Evolutionary conservation across 805 yeast species (phyloP).

Genomic region (Lipomyces chichibuensis): DNA sequence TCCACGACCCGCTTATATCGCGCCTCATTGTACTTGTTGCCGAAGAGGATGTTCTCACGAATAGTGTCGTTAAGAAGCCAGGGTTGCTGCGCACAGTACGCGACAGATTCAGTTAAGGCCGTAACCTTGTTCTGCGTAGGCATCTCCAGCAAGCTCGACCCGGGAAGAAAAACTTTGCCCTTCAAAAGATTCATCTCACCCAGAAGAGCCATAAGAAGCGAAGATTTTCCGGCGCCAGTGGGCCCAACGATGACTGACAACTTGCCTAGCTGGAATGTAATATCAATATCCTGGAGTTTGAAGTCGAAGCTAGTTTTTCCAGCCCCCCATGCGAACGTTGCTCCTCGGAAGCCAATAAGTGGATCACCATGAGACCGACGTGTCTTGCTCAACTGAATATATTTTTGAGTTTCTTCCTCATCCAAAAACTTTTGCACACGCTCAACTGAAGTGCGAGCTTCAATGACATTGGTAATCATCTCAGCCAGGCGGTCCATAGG

Average conservation of each 20-base stretch:
- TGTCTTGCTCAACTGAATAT: slow-evolving; percentile 66
- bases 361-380: slow-evolving; percentile 60
- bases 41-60: slow-evolving; percentile 78
- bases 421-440: slow-evolving; percentile 80
- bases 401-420: slow-evolving; percentile 80
- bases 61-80: slow-evolving; percentile 94
- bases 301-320: slow-evolving; percentile 57
- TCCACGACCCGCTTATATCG: slow-evolving; percentile 79
- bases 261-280: slow-evolving; percentile 74
- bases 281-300: slow-evolving; percentile 71
- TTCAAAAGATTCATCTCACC: slow-evolving; percentile 84
- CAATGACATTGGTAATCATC: slow-evolving; percentile 83
- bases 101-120: slow-evolving; percentile 33
- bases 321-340: slow-evolving; percentile 76
- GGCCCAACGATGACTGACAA: slow-evolving; percentile 91
- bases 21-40: slow-evolving; percentile 66
- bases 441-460: slow-evolving; percentile 88
- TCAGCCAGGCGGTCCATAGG: slow-evolving; percentile 91
- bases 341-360: slow-evolving; percentile 70
- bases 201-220: slow-evolving; percentile 80
- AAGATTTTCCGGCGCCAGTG: slow-evolving; percentile 96
- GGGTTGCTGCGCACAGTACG: slow-evolving; percentile 60
- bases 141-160: slow-evolving; percentile 67
- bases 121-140: slow-evolving; percentile 67
- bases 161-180: slow-evolving; percentile 54